Evolutionary conservation across 441 rosid species (phyloP).

Genomic region (Codiaeum variegatum): DNA sequence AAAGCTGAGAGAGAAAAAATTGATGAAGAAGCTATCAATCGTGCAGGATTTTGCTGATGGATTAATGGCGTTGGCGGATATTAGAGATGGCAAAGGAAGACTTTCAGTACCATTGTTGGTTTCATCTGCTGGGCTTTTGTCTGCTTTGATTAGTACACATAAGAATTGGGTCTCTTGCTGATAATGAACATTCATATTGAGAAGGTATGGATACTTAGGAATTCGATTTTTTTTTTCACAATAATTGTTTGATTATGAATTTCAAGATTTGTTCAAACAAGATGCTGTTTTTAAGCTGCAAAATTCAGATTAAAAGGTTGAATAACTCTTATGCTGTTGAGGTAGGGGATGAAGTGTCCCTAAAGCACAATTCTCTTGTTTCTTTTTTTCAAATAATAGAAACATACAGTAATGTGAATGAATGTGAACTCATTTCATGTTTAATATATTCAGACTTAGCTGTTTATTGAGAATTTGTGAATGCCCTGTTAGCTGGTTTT

Average conservation of each 20-base stretch:
- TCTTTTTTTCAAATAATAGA: neutral
- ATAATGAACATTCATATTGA: constrained; percentile 3
- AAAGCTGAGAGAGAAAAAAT: constrained; percentile 58
- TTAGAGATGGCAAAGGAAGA: constrained; percentile 61
- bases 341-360: neutral
- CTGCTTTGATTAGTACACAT: constrained; percentile 81
- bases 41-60: constrained; percentile 87
- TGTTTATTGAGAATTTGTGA: neutral
- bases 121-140: constrained; percentile 70
- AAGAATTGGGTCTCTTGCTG: constrained; percentile 89
- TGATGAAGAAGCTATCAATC: constrained; percentile 67
- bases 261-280: neutral
- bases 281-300: neutral
- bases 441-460: neutral
- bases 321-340: constrained; percentile 5
- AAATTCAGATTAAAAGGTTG: constrained; percentile 4
- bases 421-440: neutral
- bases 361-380: neutral
- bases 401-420: neutral
- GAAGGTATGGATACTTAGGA: constrained; percentile 22
- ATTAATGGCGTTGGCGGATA: constrained; percentile 73
- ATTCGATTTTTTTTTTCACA: neutral
- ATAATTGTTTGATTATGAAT: neutral
- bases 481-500: neutral
- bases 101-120: constrained; percentile 52